Evolutionary conservation across 2,329 filamentous ascomycete genomes (phyloP).

Genomic region (Rhynchosporium secalis): DNA sequence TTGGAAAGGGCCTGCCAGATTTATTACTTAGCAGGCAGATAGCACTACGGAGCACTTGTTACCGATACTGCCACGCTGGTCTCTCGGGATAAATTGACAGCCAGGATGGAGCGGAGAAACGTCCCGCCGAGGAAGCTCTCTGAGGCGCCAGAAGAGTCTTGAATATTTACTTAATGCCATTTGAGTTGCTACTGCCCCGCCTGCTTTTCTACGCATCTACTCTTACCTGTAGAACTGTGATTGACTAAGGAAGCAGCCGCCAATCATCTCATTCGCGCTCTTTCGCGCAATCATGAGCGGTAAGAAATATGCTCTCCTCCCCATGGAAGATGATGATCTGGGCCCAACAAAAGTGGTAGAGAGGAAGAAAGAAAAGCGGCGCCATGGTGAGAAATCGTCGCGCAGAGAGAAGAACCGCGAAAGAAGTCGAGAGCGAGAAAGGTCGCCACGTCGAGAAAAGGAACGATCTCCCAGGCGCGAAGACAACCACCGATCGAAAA

Average conservation of each 20-base stretch:
- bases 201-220: not conserved
- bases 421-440: constrained; percentile 38
- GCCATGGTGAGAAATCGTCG: constrained; percentile 42
- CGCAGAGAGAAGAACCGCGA: constrained; percentile 43
- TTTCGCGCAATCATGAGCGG: constrained; percentile 40
- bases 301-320: constrained; percentile 66
- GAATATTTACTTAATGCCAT: not conserved
- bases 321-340: constrained; percentile 66
- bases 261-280: not conserved
- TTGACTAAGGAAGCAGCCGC: constrained; percentile 2
- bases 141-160: not conserved
- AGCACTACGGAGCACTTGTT: too few species aligned
- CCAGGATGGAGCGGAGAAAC: constrained; percentile 1
- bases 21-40: constrained; percentile 21
- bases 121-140: not conserved
- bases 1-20: constrained; percentile 19
- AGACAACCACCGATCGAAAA: constrained; percentile 46
- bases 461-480: constrained; percentile 43
- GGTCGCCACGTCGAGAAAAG: constrained; percentile 12
- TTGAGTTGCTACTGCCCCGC: not conserved
- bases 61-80: constrained; percentile 28
- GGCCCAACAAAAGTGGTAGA: constrained; percentile 53
- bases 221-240: not conserved
- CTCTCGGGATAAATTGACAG: constrained; percentile 18
- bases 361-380: constrained; percentile 47